These are phyloP conservation scores for Phlegmacium glaucopus DNA, from an alignment of 768 basidiomycete species.

Conservation along the genomic window DNA sequence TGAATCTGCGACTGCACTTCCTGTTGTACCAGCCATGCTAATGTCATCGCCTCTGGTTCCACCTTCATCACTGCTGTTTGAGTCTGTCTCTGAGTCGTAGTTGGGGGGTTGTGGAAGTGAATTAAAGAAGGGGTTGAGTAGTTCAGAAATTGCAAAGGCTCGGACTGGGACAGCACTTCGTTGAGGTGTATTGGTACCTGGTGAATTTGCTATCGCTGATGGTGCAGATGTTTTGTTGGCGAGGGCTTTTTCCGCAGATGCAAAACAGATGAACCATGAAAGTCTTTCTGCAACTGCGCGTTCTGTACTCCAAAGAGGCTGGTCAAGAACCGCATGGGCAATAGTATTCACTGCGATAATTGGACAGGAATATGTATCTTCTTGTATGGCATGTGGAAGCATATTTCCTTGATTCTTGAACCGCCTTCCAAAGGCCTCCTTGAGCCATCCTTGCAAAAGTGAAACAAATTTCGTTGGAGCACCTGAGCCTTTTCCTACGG, in stretches of 20 bases:
- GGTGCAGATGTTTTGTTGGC: too few relatives aligned
- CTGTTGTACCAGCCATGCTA: not conserved
- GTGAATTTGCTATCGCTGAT: too few relatives aligned
- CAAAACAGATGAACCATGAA: constrained; percentile 8
- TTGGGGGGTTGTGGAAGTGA: not conserved
- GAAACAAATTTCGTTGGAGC: constrained; percentile 1
- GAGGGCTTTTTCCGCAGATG: not conserved
- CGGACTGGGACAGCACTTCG: not conserved
- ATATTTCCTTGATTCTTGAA: constrained; percentile 4
- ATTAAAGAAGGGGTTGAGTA: not conserved
- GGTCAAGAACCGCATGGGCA: constrained; percentile 10
- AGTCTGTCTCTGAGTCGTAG: not conserved
- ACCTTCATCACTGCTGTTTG: not conserved
- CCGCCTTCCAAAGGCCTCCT: not conserved
- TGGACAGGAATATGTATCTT: constrained; percentile 16
- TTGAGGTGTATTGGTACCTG: too few relatives aligned
- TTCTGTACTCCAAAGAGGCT: constrained; percentile 1
- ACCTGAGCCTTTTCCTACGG: not conserved
- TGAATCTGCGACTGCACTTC: not conserved
- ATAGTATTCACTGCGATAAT: constrained; percentile 16
- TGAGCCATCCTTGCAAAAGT: constrained; percentile 2
- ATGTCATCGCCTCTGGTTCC: not conserved
- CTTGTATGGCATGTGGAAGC: constrained; percentile 11
- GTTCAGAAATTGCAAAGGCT: not conserved
- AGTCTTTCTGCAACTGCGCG: constrained; percentile 1